Conservation (phyloP, 1,284 basidiomycete genomes). For the Volvariella volvacea region DNA sequence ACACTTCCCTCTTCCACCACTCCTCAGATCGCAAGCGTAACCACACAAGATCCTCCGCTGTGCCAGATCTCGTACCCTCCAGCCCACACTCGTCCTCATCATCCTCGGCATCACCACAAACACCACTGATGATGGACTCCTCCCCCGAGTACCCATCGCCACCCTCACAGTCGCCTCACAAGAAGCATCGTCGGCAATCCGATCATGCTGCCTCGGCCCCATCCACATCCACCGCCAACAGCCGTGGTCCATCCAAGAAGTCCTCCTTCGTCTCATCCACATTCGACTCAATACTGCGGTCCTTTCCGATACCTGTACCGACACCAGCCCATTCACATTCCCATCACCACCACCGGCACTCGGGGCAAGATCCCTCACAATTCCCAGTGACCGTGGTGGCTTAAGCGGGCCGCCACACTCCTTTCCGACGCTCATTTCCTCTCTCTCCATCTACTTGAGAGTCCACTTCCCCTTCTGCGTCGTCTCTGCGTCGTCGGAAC, state of each 20-base stretch:
- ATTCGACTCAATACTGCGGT: background rate
- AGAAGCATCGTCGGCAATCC: constrained; percentile 6
- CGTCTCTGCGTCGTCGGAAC: too few species aligned
- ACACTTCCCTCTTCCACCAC: constrained; percentile 12
- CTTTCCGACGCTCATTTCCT: background rate
- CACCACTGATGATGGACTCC: constrained; percentile 22
- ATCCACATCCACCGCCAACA: constrained; percentile 16
- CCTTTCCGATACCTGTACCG: background rate
- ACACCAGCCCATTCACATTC: constrained; percentile 1
- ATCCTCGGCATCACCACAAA: constrained; percentile 26
- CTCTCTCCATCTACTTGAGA: too few species aligned
- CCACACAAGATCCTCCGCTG: constrained; percentile 13
- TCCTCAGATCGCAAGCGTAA: constrained; percentile 14
- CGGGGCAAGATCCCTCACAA: background rate
- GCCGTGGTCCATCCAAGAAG: constrained; percentile 2
- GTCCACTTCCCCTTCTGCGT: too few species aligned
- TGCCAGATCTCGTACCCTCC: constrained; percentile 30
- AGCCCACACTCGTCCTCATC: constrained; percentile 26
- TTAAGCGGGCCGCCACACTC: background rate
- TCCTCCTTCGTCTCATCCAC: background rate
- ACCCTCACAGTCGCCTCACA: constrained; percentile 7
- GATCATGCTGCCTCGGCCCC: constrained; percentile 23
- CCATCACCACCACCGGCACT: background rate
- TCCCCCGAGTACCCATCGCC: constrained; percentile 10
- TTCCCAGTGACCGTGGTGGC: background rate